Conservation (phyloP, 371 early-diverging fungal genomes). For the Mortierella sp. region DNA sequence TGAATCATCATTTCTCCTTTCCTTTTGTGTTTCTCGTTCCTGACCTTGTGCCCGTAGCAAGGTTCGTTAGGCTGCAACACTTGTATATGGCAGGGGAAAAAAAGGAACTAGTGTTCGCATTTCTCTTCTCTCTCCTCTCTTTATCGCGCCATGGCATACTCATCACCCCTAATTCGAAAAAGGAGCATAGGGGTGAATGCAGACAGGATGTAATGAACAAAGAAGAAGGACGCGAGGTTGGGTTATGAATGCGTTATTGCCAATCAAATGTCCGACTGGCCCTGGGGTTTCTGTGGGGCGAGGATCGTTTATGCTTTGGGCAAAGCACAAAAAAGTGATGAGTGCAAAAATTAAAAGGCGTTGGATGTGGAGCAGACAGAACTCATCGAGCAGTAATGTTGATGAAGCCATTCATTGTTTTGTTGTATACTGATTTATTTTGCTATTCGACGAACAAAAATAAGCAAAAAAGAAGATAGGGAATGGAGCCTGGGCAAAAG, state of each 20-base stretch:
- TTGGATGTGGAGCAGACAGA: neutral
- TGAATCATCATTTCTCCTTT: neutral
- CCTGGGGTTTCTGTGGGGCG: neutral
- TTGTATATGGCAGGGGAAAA: neutral
- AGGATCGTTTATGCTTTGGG: neutral
- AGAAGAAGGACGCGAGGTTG: no score
- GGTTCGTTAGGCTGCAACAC: neutral
- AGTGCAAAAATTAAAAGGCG: neutral
- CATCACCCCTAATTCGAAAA: no score
- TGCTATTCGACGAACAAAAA: neutral
- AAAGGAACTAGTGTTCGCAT: neutral
- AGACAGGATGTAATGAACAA: no score
- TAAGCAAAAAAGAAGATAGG: neutral
- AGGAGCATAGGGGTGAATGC: no score
- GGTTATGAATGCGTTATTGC: no score
- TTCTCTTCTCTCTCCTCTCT: neutral
- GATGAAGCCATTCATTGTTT: neutral
- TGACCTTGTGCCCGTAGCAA: neutral
- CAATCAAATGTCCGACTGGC: no score
- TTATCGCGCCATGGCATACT: no score
- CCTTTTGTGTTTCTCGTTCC: neutral
- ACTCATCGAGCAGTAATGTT: neutral
- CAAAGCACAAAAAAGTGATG: constrained; percentile 3
- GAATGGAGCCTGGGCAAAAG: neutral
- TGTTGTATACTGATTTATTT: neutral